phyloP scores from a whole-genome alignment of 176 grass and related monocot species.

The Echinochloa phyllopogon region DNA sequence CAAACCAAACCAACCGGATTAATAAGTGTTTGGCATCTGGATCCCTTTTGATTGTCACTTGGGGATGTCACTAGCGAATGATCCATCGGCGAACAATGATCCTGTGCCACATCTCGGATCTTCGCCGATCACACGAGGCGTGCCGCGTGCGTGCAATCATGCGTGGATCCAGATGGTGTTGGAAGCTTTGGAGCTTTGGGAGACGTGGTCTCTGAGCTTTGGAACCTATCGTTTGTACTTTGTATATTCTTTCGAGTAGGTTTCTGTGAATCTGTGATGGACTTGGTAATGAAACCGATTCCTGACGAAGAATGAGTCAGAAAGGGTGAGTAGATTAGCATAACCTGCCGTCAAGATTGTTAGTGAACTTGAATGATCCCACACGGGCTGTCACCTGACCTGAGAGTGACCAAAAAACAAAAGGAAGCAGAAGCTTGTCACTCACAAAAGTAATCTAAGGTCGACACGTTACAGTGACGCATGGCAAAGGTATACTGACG shows the following conservation, averaged over 20 bases:
- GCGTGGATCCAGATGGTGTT: slow-evolving; percentile 26
- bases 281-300: slow-evolving; percentile 13
- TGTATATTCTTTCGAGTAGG: not conserved
- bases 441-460: slow-evolving; percentile 28
- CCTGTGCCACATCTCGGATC: not conserved
- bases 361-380: slow-evolving; percentile 19
- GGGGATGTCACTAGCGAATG: not conserved
- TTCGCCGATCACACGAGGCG: not conserved
- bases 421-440: not conserved
- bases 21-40: not conserved
- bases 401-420: not conserved
- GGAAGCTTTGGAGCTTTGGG: not conserved
- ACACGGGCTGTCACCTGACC: not conserved
- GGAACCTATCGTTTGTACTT: not conserved
- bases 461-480: slow-evolving; percentile 22
- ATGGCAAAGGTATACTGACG: not conserved
- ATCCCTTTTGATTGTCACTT: not conserved
- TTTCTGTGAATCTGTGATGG: not conserved
- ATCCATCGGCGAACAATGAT: slow-evolving; percentile 11
- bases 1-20: not conserved
- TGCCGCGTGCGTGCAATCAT: not conserved
- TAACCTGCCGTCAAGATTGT: not conserved
- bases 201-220: slow-evolving; percentile 18
- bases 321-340: not conserved
- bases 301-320: slow-evolving; percentile 2